phyloP scores from a whole-genome alignment of 176 grass and related monocot genomes.

The Oryza officinalis region DNA sequence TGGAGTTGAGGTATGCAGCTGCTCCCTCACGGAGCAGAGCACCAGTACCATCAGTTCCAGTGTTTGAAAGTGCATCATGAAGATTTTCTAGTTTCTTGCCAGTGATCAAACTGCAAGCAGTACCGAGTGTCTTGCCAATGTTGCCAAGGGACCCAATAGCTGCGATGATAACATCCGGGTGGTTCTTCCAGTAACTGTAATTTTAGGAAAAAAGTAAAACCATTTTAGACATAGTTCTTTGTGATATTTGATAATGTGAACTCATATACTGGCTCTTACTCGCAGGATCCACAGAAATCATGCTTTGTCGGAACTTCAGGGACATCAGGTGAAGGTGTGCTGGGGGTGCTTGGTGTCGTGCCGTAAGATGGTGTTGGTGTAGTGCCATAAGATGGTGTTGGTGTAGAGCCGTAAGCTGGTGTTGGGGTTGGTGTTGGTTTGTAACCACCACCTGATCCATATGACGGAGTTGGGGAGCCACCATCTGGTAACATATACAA shows the following conservation, averaged over 20 bases:
- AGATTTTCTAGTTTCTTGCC: constrained; percentile 60
- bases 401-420: constrained; percentile 39
- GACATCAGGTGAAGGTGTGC: constrained; percentile 38
- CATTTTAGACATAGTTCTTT: neutral
- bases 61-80: constrained; percentile 68
- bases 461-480: constrained; percentile 31
- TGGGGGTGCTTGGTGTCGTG: constrained; percentile 54
- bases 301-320: constrained; percentile 54
- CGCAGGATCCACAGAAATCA: constrained; percentile 63
- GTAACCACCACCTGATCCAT: constrained; percentile 39
- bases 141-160: constrained; percentile 57
- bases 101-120: constrained; percentile 35
- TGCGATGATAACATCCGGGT: constrained; percentile 57
- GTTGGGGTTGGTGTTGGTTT: constrained; percentile 39
- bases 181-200: constrained; percentile 73
- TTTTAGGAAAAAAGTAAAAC: constrained; percentile 3
- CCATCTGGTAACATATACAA: constrained; percentile 37
- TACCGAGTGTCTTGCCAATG: constrained; percentile 65
- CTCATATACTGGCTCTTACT: constrained; percentile 52
- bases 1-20: constrained; percentile 80
- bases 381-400: constrained; percentile 23
- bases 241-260: constrained; percentile 1
- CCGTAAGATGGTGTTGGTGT: constrained; percentile 47
- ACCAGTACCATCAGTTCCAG: constrained; percentile 52
- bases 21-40: constrained; percentile 73